These are phyloP conservation scores for Mortierella sp. DNA, from an alignment of 371 early-diverging fungal species.

Conservation along the genomic window DNA sequence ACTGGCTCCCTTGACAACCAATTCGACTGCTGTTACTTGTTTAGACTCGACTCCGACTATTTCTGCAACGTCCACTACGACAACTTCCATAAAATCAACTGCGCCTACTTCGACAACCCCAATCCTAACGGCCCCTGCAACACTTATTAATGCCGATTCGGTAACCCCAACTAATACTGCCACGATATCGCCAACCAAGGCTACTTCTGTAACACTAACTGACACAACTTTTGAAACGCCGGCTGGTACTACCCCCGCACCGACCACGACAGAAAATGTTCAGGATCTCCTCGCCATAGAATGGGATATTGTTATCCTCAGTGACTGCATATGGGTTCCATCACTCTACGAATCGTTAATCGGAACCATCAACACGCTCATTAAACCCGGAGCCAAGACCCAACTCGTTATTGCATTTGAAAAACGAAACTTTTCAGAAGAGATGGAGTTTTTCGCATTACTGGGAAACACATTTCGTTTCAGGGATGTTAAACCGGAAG, in stretches of 20 bases:
- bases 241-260: not conserved
- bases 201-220: too few species aligned
- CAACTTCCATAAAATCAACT: too few species aligned
- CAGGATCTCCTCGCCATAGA: constrained; percentile 2
- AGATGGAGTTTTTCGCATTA: constrained; percentile 67
- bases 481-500: constrained; percentile 64
- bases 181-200: too few species aligned
- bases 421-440: constrained; percentile 67
- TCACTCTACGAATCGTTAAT: constrained; percentile 60
- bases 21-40: too few species aligned
- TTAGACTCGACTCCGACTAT: not conserved
- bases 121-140: too few species aligned
- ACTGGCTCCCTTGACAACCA: too few species aligned
- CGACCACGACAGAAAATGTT: constrained; percentile 11
- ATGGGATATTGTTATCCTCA: constrained; percentile 63
- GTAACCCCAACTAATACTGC: too few species aligned
- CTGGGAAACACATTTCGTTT: constrained; percentile 67
- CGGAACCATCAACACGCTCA: constrained; percentile 58
- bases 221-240: too few species aligned
- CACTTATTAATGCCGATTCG: too few species aligned
- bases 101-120: too few species aligned
- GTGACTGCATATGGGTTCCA: constrained; percentile 65
- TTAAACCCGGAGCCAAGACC: constrained; percentile 30
- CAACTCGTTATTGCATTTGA: constrained; percentile 65
- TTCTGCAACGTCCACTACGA: too few species aligned